These are phyloP conservation scores for Entophlyctis luteolus DNA, from an alignment of 192 early-diverging fungal genomes.

Conservation along the genomic window DNA sequence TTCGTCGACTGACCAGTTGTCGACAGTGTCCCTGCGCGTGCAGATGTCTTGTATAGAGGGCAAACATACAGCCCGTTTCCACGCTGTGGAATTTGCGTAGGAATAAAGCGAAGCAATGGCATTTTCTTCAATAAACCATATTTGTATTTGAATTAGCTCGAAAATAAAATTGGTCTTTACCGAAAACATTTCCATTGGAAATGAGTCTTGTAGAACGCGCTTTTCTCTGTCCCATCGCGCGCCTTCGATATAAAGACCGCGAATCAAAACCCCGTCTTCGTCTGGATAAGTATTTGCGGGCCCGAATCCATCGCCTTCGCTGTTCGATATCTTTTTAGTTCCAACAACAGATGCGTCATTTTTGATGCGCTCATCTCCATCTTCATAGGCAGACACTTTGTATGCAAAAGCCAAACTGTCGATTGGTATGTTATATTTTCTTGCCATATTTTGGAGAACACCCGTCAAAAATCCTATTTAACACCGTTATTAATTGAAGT, in stretches of 20 bases:
- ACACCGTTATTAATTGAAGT: not conserved
- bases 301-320: not conserved
- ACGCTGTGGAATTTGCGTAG: constrained; percentile 39
- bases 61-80: constrained; percentile 39
- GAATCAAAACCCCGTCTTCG: constrained; percentile 55
- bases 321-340: not conserved
- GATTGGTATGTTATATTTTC: constrained; percentile 58
- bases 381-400: constrained; percentile 46
- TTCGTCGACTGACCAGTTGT: constrained; percentile 64
- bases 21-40: constrained; percentile 56
- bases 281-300: constrained; percentile 13
- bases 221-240: constrained; percentile 57
- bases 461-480: constrained; percentile 59
- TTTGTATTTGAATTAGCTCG: not conserved
- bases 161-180: constrained; percentile 32
- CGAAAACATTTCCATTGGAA: constrained; percentile 65
- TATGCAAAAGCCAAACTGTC: constrained; percentile 51
- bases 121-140: constrained; percentile 38
- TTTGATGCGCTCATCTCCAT: constrained; percentile 24
- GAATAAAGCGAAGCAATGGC: constrained; percentile 56
- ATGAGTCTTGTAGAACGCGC: constrained; percentile 53
- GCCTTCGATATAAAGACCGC: constrained; percentile 56
- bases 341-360: constrained; percentile 14
- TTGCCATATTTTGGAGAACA: constrained; percentile 58
- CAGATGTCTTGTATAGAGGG: constrained; percentile 62